Evolutionary conservation across 352 stramenopile genomes (phyloP).

Genomic region (Globisporangium perplexum): DNA sequence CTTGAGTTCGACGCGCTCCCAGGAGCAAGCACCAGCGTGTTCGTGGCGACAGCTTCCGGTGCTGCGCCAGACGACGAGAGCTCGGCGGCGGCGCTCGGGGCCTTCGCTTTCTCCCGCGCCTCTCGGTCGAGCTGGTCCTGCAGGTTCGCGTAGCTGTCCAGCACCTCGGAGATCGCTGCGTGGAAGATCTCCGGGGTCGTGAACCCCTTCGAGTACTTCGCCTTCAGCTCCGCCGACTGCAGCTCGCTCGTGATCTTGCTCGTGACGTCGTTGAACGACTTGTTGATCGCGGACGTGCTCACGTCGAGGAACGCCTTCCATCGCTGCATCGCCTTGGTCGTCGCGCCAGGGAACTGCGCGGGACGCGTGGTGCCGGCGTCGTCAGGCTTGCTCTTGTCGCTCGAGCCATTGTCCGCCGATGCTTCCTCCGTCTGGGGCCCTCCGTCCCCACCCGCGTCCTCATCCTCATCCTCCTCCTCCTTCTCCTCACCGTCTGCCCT

Average conservation of each 20-base stretch:
- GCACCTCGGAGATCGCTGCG: slow-evolving; percentile 23
- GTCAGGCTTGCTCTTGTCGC: slow-evolving; percentile 5
- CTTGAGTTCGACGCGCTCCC: background rate
- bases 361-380: slow-evolving; percentile 2
- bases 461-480: slow-evolving; percentile 7
- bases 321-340: slow-evolving; percentile 28
- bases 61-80: background rate
- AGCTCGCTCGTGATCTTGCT: slow-evolving; percentile 45
- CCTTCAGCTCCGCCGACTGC: slow-evolving; percentile 28
- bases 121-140: slow-evolving; percentile 30
- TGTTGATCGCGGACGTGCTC: slow-evolving; percentile 41
- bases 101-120: slow-evolving; percentile 8
- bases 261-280: slow-evolving; percentile 38
- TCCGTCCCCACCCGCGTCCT: slow-evolving; percentile 6
- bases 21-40: background rate
- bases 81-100: background rate
- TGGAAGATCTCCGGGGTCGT: slow-evolving; percentile 45
- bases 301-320: slow-evolving; percentile 67
- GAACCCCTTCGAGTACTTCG: slow-evolving; percentile 53
- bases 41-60: background rate
- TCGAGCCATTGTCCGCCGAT: background rate
- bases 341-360: slow-evolving; percentile 12
- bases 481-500: too few relatives aligned
- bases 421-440: background rate
- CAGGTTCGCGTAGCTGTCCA: slow-evolving; percentile 30